Evolutionary conservation across 345 rosid genomes (phyloP).

Genomic region (Lumnitzera racemosa): DNA sequence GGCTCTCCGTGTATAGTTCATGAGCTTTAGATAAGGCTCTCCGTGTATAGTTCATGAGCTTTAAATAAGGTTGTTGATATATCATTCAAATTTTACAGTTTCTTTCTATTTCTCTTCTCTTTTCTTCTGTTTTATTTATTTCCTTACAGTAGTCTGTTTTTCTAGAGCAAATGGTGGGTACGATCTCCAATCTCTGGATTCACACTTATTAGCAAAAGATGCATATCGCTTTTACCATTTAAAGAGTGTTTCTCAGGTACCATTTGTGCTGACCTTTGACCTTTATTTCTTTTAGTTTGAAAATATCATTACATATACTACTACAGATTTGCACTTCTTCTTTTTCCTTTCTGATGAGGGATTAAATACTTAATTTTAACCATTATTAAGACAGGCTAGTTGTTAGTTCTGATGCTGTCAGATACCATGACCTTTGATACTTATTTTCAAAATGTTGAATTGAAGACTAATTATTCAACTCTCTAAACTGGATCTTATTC

Average conservation of each 20-base stretch:
- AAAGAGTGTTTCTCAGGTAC: conserved; percentile 73
- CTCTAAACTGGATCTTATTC: neutral
- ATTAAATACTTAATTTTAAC: no score
- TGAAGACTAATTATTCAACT: neutral
- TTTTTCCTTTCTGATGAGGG: no score
- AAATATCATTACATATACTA: neutral
- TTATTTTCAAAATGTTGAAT: no score
- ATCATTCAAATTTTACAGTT: no score
- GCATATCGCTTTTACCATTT: conserved; percentile 66
- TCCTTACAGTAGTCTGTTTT: conserved; percentile 6
- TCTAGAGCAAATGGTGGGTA: conserved; percentile 42
- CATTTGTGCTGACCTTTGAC: conserved; percentile 7
- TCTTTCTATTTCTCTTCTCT: conserved; percentile 3
- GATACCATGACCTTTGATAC: neutral
- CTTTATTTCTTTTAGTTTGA: neutral
- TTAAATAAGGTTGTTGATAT: no score
- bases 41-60: no score
- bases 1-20: no score
- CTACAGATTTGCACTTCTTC: neutral
- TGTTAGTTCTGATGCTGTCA: no score
- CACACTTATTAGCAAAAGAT: conserved; percentile 30
- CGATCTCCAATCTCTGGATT: conserved; percentile 27
- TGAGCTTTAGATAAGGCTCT: no score
- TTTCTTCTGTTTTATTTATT: conserved; percentile 11
- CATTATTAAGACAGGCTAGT: no score